phyloP scores from a whole-genome alignment of 768 basidiomycete genomes.

The Rhizopogon vesiculosus region DNA sequence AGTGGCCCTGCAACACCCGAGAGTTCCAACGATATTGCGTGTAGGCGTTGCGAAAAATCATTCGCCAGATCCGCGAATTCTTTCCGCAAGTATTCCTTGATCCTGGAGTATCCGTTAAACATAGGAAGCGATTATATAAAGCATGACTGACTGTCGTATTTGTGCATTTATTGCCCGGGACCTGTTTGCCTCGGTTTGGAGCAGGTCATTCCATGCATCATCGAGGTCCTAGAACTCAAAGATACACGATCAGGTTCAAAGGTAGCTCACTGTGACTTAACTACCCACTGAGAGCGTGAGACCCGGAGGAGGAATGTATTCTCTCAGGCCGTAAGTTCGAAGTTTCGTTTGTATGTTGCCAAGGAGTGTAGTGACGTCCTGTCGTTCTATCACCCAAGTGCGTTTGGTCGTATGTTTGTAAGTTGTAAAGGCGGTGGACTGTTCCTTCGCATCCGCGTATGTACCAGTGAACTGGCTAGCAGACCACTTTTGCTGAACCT shows the following conservation, averaged over 20 bases:
- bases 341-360: slow-evolving; percentile 94
- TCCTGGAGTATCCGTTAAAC: slow-evolving; percentile 38
- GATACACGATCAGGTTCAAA: slow-evolving; percentile 7
- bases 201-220: slow-evolving; percentile 65
- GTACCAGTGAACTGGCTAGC: slow-evolving; percentile 62
- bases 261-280: background rate
- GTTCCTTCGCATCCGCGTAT: slow-evolving; percentile 77
- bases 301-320: slow-evolving; percentile 77
- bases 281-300: slow-evolving; percentile 51
- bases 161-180: slow-evolving; percentile 84
- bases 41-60: slow-evolving; percentile 65
- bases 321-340: slow-evolving; percentile 80
- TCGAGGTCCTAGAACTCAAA: slow-evolving; percentile 57
- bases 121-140: background rate
- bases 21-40: slow-evolving; percentile 65
- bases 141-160: slow-evolving; percentile 69
- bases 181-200: slow-evolving; percentile 69
- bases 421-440: slow-evolving; percentile 62
- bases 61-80: slow-evolving; percentile 77
- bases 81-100: slow-evolving; percentile 76
- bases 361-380: slow-evolving; percentile 83
- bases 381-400: slow-evolving; percentile 84
- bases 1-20: slow-evolving; percentile 70
- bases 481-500: slow-evolving; percentile 69
- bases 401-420: slow-evolving; percentile 89